Evolutionary conservation across 2,329 filamentous ascomycete species (phyloP), one percentile per base, ranked within the genome.

Genomic region (Aureobasidium sp.): DNA sequence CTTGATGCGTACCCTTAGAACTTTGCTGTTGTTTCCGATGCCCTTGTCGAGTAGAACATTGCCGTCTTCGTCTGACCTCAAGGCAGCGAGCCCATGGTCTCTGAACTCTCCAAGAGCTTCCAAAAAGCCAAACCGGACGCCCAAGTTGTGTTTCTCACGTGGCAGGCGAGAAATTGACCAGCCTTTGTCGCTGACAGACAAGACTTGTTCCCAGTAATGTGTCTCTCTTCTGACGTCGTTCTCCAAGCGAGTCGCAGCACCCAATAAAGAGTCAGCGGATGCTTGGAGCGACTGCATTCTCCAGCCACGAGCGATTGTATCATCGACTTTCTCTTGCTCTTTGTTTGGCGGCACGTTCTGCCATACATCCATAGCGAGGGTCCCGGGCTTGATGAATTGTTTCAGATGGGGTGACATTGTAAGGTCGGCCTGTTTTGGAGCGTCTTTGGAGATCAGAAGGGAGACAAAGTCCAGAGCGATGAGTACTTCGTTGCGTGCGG

Each of bases 101-200:
- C 80, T 80, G 69, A 86, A 87, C 44, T 80, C 78, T 13, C 78
- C 76, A 17, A 79, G 78, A 55, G 84, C 83, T 78, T 97, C 93
- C 13, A 88, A 82, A 70, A 96, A 96, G 8, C 93, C 94, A 74
- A 93, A 97, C 66, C 89, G 86, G 39, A 97, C 93, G 23, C 88
- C 91, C 55, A 97, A 80, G 0, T 86, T 87, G 67, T 90, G 85
- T 55, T 81, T 80, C 67, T 93, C 87, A 7, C 86, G 80, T 0
- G 91, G 90, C 44, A 94, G 78, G 53, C 88, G 84, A 67, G 88
- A 93, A 20, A 97, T 79, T 23, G 89, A 87, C 93, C 94, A 99
- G 5, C 92, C 91, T 61, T 86, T 87, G 67, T 91, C 84, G 66
- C 88, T 91, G 48, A 97, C 86, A 10, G 86, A 84, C 51, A 96